Evolutionary conservation across 2,329 filamentous ascomycete genomes (phyloP), one percentile per base, ranked within the genome.

Genomic region (Xenoacremonium recifei): DNA sequence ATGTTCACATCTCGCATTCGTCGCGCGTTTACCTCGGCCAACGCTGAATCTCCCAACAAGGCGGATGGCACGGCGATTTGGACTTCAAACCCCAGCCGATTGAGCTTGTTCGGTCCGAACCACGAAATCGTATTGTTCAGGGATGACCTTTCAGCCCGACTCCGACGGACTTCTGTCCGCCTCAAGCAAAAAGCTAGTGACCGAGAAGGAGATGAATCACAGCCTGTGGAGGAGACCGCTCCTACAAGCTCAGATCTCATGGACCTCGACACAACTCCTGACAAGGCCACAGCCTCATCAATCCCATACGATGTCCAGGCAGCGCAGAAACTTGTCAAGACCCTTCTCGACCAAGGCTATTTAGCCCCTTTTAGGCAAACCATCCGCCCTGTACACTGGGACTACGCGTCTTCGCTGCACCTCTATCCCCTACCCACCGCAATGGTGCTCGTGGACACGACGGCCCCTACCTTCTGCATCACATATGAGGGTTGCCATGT

Each of bases 401-500:
- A 96, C 65, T 89, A 87, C 63, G 83, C 84, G 0, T 75, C 80
- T 5, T 72, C 86, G 3, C 66, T 97, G 50, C 85, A 89, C 40
- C 69, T 99, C 17, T 97, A 96, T 63, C 93, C 92, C 7, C 68
- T 97, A 20, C 93, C 93, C 2, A 92, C 88, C 16, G 82, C 87
- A 1, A 72, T 97, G 58, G 80, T 95, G 13, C 68, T 99, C 4
- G 84, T 89, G 2, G 93, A 99, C 66, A 74, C 85, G 0, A 88
- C 91, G 31, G 84, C 85, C 9, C 84, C 87, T 12, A 77, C 89
- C 0, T 99, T 96, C 59, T 86, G 85, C 40, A 73, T 96, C 50
- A 95, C 88, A 12, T 97, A 97, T 60, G 92, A 96, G 65, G 92
- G 91, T 0, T 97, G 93, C 60, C 88, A 93, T 68, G 91, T 96